A percentile compares a stretch with the other conserved stretches of the same genome.
Conservation (phyloP, 805 yeast genomes). For the Candida xyloterini region DNA sequence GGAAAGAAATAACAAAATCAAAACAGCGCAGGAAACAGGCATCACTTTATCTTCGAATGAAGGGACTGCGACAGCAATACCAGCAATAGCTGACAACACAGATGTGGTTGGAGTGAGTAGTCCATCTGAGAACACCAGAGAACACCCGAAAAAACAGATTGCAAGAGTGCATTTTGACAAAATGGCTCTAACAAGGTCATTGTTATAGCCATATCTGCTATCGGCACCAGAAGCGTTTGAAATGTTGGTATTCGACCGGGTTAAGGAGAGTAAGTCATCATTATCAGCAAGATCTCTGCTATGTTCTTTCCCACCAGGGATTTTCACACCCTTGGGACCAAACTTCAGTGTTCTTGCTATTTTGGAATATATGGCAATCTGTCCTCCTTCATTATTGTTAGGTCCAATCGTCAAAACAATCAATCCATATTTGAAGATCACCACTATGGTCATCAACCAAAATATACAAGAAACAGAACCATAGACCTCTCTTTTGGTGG, state of each 20-base stretch:
- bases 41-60: conserved; percentile 39
- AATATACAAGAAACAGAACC: conserved; percentile 54
- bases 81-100: conserved; percentile 54
- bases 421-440: conserved; percentile 48
- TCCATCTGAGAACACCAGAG: conserved; percentile 58
- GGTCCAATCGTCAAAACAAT: conserved; percentile 51
- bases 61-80: conserved; percentile 53
- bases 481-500: conserved; percentile 39
- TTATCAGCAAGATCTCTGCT: conserved; percentile 16
- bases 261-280: conserved; percentile 33
- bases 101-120: conserved; percentile 63
- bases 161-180: conserved; percentile 36
- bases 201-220: background rate
- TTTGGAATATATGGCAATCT: conserved; percentile 60
- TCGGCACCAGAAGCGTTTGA: conserved; percentile 11
- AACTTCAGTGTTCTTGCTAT: conserved; percentile 47
- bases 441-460: conserved; percentile 53
- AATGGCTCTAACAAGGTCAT: conserved; percentile 24
- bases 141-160: conserved; percentile 51
- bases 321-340: conserved; percentile 44
- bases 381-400: conserved; percentile 62
- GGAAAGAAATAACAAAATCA: conserved; percentile 42
- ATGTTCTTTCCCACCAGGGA: conserved; percentile 34
- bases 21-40: conserved; percentile 48
- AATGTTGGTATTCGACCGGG: conserved; percentile 40